Base-by-base conservation (phyloP, 805 yeast genomes). In the Middelhovenomyces tepae region DNA sequence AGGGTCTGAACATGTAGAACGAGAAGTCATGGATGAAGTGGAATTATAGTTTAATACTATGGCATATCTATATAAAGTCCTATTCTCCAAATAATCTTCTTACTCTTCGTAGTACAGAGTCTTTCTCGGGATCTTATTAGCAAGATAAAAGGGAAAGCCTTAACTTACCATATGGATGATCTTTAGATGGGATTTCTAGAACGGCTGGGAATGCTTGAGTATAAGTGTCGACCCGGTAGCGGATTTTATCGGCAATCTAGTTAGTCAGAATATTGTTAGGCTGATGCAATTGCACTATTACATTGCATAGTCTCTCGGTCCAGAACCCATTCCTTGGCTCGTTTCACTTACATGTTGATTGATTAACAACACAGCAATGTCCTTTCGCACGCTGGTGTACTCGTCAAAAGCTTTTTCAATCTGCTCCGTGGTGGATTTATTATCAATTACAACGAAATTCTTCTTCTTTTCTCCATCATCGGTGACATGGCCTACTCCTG, bases 131-230 rank as follows among this genome's bases (percentile, higher is more conserved):
- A 57, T 91, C 94, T 51, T 27, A 9, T 22, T 25, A 8, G 10
- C 10, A 26, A 32, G 13, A 5, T 4, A 25, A 17, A 17, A 30
- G 6, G 17, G 9, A 17, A n/a, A 21, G 23, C n/a, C n/a, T 21
- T 21, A 15, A 43, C 50, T 28, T 36, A 51, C 54, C 69, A 57
- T 91, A 91, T 15, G 98, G 97, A 57, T 91, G 97, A 54, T 91
- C 98, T 65, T 91, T 91, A 10, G 96, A 85, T 17, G 98, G 98
- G 42, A 91, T 91, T 62, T 91, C 98, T 52, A 91, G 67, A 30
- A 91, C 75, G 2, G 98, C 96, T 6, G 98, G 98, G 60, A 91
- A 91, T 7, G 98, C 94, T 43, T 77, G 74, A 11, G 93, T 75
- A 61, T 71, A 91, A 30, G 73, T 68, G 50, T 91, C 98, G 28